Evolutionary conservation across 257 asterid genomes (phyloP).

Genomic region (Solanum pennellii): DNA sequence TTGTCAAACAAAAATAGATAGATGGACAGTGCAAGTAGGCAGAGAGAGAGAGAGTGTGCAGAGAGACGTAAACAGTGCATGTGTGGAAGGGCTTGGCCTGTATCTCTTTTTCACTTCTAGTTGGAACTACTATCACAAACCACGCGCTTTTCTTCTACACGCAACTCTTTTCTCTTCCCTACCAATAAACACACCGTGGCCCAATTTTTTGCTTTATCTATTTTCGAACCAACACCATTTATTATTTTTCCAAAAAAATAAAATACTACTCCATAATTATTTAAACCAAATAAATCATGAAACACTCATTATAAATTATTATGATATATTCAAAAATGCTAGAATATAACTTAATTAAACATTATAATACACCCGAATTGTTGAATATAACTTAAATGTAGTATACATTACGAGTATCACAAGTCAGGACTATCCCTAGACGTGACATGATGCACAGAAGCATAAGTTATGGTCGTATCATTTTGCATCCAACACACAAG

Average conservation of each 20-base stretch:
- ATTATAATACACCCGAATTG: no score
- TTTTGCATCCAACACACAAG: no score
- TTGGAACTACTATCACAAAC: background rate
- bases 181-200: background rate
- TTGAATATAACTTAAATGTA: no score
- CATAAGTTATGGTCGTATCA: no score
- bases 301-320: no score
- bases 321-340: no score
- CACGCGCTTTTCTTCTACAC: slow-evolving; percentile 10
- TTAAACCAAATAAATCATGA: background rate
- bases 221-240: background rate
- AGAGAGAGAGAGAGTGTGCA: background rate
- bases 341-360: no score
- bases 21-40: background rate
- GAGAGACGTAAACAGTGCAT: background rate
- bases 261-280: background rate
- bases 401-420: no score
- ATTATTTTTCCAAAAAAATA: no score
- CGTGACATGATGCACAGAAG: background rate
- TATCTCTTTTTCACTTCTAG: background rate
- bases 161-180: slow-evolving; percentile 9
- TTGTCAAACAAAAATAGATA: background rate
- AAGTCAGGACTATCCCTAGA: background rate
- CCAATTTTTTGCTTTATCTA: background rate
- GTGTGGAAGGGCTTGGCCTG: background rate